phyloP scores from a whole-genome alignment of 2,329 filamentous ascomycete genomes.

The Diaporthe citri region DNA sequence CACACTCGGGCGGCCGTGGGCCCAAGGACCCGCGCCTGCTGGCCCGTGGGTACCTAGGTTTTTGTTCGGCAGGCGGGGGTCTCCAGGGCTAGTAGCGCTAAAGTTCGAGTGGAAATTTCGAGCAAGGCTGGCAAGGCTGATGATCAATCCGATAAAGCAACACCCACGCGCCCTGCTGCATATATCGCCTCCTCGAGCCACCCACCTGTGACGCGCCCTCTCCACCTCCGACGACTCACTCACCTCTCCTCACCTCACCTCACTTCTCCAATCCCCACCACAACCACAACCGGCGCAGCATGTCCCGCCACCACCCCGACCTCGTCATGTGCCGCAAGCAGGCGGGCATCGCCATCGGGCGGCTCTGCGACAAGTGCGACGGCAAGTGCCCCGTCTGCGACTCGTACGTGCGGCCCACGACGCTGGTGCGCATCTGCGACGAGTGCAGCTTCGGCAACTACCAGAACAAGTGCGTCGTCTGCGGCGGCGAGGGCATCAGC shows the following conservation, averaged over 20 bases:
- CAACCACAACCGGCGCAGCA: constrained; percentile 54
- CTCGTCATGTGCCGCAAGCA: constrained; percentile 99
- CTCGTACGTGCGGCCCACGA: constrained; percentile 97
- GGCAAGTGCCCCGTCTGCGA: constrained; percentile 99
- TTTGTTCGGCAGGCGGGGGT: constrained; percentile 29
- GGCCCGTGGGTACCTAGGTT: not conserved
- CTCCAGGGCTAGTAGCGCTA: constrained; percentile 16
- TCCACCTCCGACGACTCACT: constrained; percentile 4
- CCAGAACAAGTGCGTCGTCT: constrained; percentile 99
- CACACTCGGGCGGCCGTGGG: constrained; percentile 25
- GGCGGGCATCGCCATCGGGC: constrained; percentile 95
- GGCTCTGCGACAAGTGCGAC: constrained; percentile 99
- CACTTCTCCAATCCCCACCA: not conserved
- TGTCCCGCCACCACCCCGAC: constrained; percentile 97
- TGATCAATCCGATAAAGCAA: constrained; percentile 2
- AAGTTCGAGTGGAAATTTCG: constrained; percentile 29
- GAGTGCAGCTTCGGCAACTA: constrained; percentile 99
- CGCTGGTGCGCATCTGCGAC: constrained; percentile 97
- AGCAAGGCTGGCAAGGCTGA: constrained; percentile 36
- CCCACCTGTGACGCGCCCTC: constrained; percentile 1
- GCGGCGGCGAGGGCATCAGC: constrained; percentile 96
- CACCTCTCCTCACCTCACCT: not conserved
- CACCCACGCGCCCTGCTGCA: not conserved
- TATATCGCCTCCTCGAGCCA: not conserved
- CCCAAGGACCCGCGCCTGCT: not conserved